A percentile compares a stretch with the other conserved stretches of the same genome.
These are phyloP conservation scores for Podila minutissima DNA, from an alignment of 192 early-diverging fungal species.

Conservation along the genomic window DNA sequence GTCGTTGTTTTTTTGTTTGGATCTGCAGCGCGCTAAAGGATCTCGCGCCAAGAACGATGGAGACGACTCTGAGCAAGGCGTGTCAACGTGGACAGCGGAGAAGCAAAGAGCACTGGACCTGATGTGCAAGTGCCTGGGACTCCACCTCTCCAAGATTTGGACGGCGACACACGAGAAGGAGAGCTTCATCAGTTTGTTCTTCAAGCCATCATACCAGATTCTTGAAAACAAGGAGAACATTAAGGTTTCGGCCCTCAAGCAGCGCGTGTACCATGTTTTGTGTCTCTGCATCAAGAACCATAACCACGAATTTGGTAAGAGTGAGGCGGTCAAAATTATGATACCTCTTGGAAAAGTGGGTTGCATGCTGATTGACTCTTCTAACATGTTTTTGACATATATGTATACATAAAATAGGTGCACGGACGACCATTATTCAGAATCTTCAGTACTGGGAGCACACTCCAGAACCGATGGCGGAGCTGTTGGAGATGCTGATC, in stretches of 20 bases:
- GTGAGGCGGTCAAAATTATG: not conserved
- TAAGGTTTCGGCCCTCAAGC: constrained; percentile 70
- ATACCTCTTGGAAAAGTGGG: not conserved
- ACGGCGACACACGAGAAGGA: constrained; percentile 76
- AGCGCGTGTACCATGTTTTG: constrained; percentile 70
- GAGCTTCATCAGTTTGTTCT: constrained; percentile 76
- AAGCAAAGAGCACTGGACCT: constrained; percentile 66
- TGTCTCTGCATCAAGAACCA: constrained; percentile 83
- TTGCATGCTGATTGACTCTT: not conserved
- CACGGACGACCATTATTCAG: constrained; percentile 80
- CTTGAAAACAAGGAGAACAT: constrained; percentile 81
- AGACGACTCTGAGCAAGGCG: constrained; percentile 44
- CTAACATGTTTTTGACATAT: not conserved
- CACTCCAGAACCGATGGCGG: constrained; percentile 84
- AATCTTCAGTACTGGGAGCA: constrained; percentile 89
- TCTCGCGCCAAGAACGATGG: constrained; percentile 21
- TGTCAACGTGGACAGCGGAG: constrained; percentile 68
- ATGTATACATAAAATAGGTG: constrained; percentile 57
- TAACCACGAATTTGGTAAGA: constrained; percentile 77
- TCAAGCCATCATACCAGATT: constrained; percentile 78
- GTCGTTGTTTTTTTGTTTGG: constrained; percentile 1
- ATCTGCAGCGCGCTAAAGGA: constrained; percentile 48
- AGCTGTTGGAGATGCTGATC: constrained; percentile 71
- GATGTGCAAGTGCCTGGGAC: constrained; percentile 58
- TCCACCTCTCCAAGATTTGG: constrained; percentile 78